Conservation (phyloP, 2,329 filamentous ascomycete species). For the Didymella pinodella region DNA sequence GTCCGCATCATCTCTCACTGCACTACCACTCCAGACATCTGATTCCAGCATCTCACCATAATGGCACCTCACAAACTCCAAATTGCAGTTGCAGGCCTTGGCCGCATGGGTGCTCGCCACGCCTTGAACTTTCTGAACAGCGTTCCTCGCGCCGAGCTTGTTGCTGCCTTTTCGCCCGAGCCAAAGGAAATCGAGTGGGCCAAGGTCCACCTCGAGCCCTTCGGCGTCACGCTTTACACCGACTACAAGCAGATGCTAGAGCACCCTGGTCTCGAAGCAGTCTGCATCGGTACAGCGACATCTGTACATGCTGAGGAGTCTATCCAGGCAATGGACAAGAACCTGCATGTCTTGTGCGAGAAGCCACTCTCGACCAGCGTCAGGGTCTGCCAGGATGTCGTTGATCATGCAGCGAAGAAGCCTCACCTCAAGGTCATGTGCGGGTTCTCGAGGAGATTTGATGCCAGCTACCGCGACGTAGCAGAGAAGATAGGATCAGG, state of each 20-base stretch:
- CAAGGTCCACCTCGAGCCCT: neutral
- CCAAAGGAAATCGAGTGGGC: conserved; percentile 48
- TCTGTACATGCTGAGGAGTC: neutral
- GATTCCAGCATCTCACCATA: neutral
- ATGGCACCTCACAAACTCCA: conserved; percentile 35
- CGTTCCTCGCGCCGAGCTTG: conserved; percentile 56
- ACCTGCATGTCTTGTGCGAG: neutral
- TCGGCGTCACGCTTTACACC: neutral
- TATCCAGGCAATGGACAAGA: neutral
- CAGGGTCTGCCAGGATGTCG: neutral
- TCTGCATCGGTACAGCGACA: neutral
- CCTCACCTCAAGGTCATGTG: neutral
- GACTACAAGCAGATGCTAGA: neutral
- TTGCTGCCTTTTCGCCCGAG: conserved; percentile 57
- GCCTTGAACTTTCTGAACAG: conserved; percentile 57
- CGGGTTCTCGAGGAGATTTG: neutral
- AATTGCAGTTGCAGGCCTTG: conserved; percentile 59
- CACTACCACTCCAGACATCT: neutral
- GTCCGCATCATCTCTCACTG: neutral
- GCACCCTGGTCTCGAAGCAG: neutral
- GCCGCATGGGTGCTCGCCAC: conserved; percentile 60
- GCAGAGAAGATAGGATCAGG: conserved; percentile 61
- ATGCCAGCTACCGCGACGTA: neutral
- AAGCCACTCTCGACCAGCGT: neutral
- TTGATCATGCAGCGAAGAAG: neutral